Base-by-base conservation (phyloP, 768 basidiomycete species). In the Phylloporus rhodoxanthus region DNA sequence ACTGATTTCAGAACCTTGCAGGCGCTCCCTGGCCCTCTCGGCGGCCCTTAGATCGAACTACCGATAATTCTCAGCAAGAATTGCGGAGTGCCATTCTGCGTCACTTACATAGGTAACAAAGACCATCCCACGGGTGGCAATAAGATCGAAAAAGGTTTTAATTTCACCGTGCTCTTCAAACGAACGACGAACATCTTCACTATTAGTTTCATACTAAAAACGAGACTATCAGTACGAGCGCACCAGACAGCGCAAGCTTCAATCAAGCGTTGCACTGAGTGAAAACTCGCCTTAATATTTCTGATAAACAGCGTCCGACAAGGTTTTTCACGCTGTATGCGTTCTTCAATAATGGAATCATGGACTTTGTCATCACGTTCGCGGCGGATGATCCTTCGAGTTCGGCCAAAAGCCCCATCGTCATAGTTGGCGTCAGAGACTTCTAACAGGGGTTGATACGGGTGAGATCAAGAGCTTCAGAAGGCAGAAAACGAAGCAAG, bases 281-380 rank as follows among this genome's bases (percentile, higher is more conserved):
- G 17, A 50, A 51, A 50, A 80, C 91, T 85, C 71, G 89, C 95
- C 85, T 93, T 96, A 62, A 99, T 91, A 66, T 99, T 99, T 59
- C 96, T 84, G 57, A 98, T 93, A 65, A 99, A 99, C 29, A 99
- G 72, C 3, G 93, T 97, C 46, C 96, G 81, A 69, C 96, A 97
- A 1, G 92, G 92, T 58, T 92, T 78, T 74, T 99, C 95, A 56
- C 88, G 83, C 66, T 91, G 84, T 58, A 93, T 88, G 54, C 95
- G 85, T 66, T 94, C 89, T 76, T 92, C 91, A 72, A 95, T 93
- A 55, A 92, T 84, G 33, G 87, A 86, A 62, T 87, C 85, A 76
- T 91, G 91, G 37, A 87, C 81, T 70, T 91, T 90, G 73, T 90
- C 90, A 69, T 91, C 87, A 72, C 80, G 79, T 68, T 88, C 86